Conservation (phyloP, 1,139 yeast species). For the Taiozyma sp. region DNA sequence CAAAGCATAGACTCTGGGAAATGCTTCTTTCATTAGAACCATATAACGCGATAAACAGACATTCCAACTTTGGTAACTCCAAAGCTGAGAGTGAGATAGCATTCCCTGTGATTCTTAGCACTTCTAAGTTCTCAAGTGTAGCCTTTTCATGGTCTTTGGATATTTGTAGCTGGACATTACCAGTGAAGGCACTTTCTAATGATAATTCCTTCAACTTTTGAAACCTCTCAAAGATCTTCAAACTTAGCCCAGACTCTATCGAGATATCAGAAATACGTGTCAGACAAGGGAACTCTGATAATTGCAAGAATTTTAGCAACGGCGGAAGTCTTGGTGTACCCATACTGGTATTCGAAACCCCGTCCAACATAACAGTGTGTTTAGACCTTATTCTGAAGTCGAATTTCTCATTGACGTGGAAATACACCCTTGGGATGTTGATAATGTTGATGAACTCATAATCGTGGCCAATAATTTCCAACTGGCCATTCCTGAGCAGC, state of each 20-base stretch:
- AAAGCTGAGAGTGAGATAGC: slow-evolving; percentile 10
- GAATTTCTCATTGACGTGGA: slow-evolving; percentile 8
- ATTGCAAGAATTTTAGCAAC: slow-evolving; percentile 14
- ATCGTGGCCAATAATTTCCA: slow-evolving; percentile 15
- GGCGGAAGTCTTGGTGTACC: slow-evolving; percentile 15
- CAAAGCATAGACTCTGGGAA: slow-evolving; percentile 10
- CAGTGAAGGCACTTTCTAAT: slow-evolving; percentile 17
- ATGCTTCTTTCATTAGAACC: slow-evolving; percentile 15
- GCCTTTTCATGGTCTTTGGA: not conserved
- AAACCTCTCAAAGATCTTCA: slow-evolving; percentile 15
- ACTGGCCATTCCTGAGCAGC: slow-evolving; percentile 1
- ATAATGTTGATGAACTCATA: slow-evolving; percentile 11
- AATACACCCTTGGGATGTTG: slow-evolving; percentile 13
- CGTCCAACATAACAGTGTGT: slow-evolving; percentile 8
- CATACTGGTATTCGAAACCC: slow-evolving; percentile 16
- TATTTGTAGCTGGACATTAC: slow-evolving; percentile 7
- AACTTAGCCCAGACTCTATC: slow-evolving; percentile 15
- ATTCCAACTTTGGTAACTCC: slow-evolving; percentile 8
- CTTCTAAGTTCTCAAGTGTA: slow-evolving; percentile 5
- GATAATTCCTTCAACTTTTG: slow-evolving; percentile 9
- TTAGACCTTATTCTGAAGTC: slow-evolving; percentile 14
- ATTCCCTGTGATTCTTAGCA: slow-evolving; percentile 14
- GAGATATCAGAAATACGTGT: slow-evolving; percentile 13
- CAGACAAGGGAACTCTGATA: slow-evolving; percentile 14
- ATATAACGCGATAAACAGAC: slow-evolving; percentile 9